Evolutionary conservation across 1,284 basidiomycete species (phyloP).

Genomic region (Malassezia nana): DNA sequence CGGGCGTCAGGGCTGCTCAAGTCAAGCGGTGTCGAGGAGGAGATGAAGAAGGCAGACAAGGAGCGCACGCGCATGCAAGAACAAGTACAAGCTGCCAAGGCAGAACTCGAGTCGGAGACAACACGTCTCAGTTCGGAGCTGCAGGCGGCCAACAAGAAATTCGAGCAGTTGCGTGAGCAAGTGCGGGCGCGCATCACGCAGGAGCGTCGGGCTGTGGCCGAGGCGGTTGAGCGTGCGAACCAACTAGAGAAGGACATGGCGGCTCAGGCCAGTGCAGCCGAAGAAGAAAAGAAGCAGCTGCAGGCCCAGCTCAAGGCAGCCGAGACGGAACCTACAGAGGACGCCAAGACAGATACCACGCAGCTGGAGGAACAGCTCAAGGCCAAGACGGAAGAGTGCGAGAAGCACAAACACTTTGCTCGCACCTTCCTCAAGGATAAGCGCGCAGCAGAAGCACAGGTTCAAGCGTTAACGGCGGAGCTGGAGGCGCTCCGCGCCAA

Average conservation of each 20-base stretch:
- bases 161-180: constrained; percentile 38
- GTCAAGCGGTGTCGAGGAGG: constrained; percentile 73
- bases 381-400: constrained; percentile 17
- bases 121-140: constrained; percentile 17
- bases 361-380: constrained; percentile 12
- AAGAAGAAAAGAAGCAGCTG: constrained; percentile 22
- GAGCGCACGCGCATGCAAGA: constrained; percentile 30
- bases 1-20: constrained; percentile 68
- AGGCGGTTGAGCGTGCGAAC: constrained; percentile 49
- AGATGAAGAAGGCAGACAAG: constrained; percentile 40
- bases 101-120: constrained; percentile 18
- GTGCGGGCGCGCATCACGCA: constrained; percentile 29
- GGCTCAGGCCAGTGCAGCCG: constrained; percentile 18
- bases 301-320: constrained; percentile 32
- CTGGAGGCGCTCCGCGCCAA: constrained; percentile 25
- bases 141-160: constrained; percentile 26
- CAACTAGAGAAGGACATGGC: constrained; percentile 48
- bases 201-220: constrained; percentile 30
- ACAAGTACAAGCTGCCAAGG: constrained; percentile 22
- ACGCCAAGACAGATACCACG: not conserved
- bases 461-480: constrained; percentile 26
- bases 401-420: constrained; percentile 19
- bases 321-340: constrained; percentile 19
- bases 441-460: constrained; percentile 26
- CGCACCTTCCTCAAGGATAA: constrained; percentile 17